Base-by-base conservation (phyloP, 352 stramenopile genomes). In the Pythium grandisporangium region DNA sequence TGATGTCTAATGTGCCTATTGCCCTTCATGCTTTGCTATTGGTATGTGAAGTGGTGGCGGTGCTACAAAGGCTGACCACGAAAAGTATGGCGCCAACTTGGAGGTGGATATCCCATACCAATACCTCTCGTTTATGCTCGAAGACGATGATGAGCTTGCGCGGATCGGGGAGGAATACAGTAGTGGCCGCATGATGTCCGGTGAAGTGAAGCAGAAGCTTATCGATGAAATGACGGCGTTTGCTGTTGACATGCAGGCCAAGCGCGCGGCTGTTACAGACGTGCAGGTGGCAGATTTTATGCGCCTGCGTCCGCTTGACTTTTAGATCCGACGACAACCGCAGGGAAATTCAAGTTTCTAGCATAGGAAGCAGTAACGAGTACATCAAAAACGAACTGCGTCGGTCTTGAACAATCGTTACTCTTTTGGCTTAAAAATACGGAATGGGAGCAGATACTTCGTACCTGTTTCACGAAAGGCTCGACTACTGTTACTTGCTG, bases 81-180 rank as follows among this genome's bases (percentile, higher is more conserved):
- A 97, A 54, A 95, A 98, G 53, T 88, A 97, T 37, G 97, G 97
- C 33, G 97, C 97, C 24, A 97, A 99, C 73, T 67, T 99, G 26
- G 93, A 99, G 24, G 82, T 98, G 5, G 97, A 99, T 65, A 98
- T 99, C 30, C 79, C 92, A 30, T 99, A 97, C 66, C 95, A 99
- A 74, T 99, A 98, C 81, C 63, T 99, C 36, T 88, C 77, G 30
- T 99, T 99, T 68, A 99, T 99, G 71, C 74, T 99, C 34, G 96
- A 99, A 53, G 95, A 99, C 56, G 96, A 99, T 54, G 93, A 97
- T 8, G 82, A 99, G 65, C 76, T 99, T 38, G 80, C 63, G 19
- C 65, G 82, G 41, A 96, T 98, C 52, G 94, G 78, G 14, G 55
- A 73, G n/a, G 89, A 99, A 49, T 99, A 99, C 64, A 84, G 83